Evolutionary conservation across 129 eudicot genomes (phyloP), one percentile per base, ranked within the genome.

Genomic region (Arctium lappa): DNA sequence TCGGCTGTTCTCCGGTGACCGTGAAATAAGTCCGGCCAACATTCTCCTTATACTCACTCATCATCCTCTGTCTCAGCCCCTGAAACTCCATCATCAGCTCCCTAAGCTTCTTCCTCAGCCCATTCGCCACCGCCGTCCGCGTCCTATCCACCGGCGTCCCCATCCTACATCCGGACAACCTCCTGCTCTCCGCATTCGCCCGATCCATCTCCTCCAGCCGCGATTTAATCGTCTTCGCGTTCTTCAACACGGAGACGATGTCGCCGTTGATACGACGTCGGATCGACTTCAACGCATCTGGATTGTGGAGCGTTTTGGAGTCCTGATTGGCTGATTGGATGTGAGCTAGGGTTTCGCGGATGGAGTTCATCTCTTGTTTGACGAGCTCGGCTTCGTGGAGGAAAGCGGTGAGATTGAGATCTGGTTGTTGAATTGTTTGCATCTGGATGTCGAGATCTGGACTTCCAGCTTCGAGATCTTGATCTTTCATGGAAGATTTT

Each of bases 1-100:
- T 87, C 0, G 97, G 90, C 38, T 85, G 40, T 75, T 95, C 99
- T 29, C 99, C 97, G 15, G 99, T 95, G 6, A 95, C 97, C 4
- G 97, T 91, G 32, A 83, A 95, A 73, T 91, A 95, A 75, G 95
- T 86, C 68, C 99, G 85, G 33, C 97, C 99, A 2, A 95, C 88
- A 0, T 90, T 93, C 40, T 95, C 97, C 88, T 93, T 95, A 71
- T 95, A 93, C 90, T 93, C 97, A 0, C 82, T 70, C 99, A 92
- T 91, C 95, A 92, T 90, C 89, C 85, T 87, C 88, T 93, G 94
- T 71, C 97, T 87, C 87, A 95, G 83, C 74, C 73, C 86, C 81
- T 95, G 99, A 84, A 95, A 95, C 8, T 91, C 97, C 97, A 95
- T 88, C 99, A 95, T 95, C 84, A 92, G 76, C 77, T 93, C 97